Percentiles rank a stretch among this genome's conserved stretches.
These are phyloP conservation scores for Akanthomyces uredinophilus DNA, from an alignment of 2,329 filamentous ascomycete genomes.

Conservation along the genomic window DNA sequence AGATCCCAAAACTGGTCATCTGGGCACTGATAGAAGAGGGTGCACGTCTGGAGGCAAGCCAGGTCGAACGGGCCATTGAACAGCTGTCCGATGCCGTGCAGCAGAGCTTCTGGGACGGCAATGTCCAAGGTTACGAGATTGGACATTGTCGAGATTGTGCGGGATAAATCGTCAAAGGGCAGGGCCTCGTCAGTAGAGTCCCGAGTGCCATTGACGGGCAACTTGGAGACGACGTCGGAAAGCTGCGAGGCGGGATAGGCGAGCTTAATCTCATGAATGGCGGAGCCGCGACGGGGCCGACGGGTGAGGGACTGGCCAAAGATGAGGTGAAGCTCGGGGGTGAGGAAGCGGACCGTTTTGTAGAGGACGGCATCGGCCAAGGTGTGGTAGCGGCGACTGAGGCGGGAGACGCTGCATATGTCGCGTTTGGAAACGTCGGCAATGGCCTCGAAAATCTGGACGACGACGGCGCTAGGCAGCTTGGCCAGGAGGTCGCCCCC, in stretches of 20 bases:
- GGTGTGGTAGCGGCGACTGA: conserved; percentile 38
- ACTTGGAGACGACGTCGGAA: conserved; percentile 35
- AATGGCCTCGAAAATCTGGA: conserved; percentile 35
- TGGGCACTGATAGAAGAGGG: conserved; percentile 41
- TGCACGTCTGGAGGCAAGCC: conserved; percentile 42
- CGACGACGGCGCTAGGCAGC: conserved; percentile 36
- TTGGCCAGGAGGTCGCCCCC: conserved; percentile 19
- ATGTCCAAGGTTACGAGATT: conserved; percentile 44
- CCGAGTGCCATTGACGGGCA: conserved; percentile 23
- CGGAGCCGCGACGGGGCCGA: conserved; percentile 41
- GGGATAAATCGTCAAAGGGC: conserved; percentile 39
- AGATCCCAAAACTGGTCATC: conserved; percentile 45
- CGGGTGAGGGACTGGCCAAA: conserved; percentile 44
- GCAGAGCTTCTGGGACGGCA: conserved; percentile 38
- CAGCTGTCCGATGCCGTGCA: conserved; percentile 42
- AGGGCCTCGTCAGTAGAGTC: neutral
- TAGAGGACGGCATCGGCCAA: conserved; percentile 44
- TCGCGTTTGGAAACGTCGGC: conserved; percentile 30
- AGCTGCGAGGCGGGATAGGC: conserved; percentile 41
- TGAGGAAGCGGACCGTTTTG: conserved; percentile 41
- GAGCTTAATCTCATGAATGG: conserved; percentile 41
- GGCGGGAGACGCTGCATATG: conserved; percentile 38
- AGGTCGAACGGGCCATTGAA: conserved; percentile 48
- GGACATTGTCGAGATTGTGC: conserved; percentile 44
- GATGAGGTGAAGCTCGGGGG: conserved; percentile 42